Conservation (phyloP, 495 filamentous ascomycete genomes). For the Physcia stellaris region DNA sequence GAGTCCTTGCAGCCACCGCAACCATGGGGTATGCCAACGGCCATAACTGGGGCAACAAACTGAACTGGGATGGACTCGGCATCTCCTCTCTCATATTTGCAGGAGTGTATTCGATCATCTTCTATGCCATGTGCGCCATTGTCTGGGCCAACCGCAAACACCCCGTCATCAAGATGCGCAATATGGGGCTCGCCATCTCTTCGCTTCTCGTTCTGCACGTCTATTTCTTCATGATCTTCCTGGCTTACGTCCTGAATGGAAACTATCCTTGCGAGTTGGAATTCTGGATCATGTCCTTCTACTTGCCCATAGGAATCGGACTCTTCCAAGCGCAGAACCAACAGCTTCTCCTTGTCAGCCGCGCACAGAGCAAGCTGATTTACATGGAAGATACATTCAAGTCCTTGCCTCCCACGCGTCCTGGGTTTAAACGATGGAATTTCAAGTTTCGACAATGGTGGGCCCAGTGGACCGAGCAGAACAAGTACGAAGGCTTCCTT, state of each 20-base stretch:
- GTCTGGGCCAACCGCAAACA: slow-evolving; percentile 38
- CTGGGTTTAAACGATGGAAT: slow-evolving; percentile 7
- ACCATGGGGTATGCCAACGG: too few relatives aligned
- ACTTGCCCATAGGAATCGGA: slow-evolving; percentile 53
- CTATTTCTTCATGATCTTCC: slow-evolving; percentile 44
- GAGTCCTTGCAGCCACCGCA: too few relatives aligned
- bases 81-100: slow-evolving; percentile 7
- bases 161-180: slow-evolving; percentile 46
- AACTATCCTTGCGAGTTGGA: slow-evolving; percentile 41
- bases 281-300: slow-evolving; percentile 63
- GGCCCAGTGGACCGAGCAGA: slow-evolving; percentile 7
- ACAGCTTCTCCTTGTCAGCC: slow-evolving; percentile 48
- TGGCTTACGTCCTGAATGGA: slow-evolving; percentile 43
- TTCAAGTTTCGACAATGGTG: slow-evolving; percentile 8
- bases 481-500: slow-evolving; percentile 19
- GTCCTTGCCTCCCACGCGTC: background rate
- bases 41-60: too few relatives aligned
- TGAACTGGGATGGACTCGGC: slow-evolving; percentile 7
- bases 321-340: slow-evolving; percentile 55
- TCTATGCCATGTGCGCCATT: slow-evolving; percentile 38
- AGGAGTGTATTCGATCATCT: slow-evolving; percentile 4
- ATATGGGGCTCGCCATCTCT: slow-evolving; percentile 41
- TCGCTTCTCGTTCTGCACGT: slow-evolving; percentile 47
- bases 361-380: slow-evolving; percentile 30
- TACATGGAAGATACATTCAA: slow-evolving; percentile 2